A percentile compares a stretch with the other conserved stretches of the same genome.
phyloP scores from a whole-genome alignment of 192 early-diverging fungal species.

The Diversispora eburnea region DNA sequence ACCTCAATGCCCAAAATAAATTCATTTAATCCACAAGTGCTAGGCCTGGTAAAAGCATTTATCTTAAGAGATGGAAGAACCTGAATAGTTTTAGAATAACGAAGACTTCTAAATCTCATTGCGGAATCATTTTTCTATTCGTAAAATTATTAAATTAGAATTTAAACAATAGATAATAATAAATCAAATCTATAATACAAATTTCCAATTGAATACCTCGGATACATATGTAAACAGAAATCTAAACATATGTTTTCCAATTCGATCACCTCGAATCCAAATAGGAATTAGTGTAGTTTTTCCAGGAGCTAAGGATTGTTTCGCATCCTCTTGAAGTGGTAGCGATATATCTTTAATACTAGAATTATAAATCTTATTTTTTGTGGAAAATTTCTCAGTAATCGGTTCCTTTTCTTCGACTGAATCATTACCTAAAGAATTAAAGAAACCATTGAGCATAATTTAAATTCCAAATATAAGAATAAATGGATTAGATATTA shows the following conservation, averaged over 20 bases:
- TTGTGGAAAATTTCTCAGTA: slow-evolving; percentile 30
- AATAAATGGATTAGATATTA: background rate
- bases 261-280: slow-evolving; percentile 89
- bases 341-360: slow-evolving; percentile 49
- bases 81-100: slow-evolving; percentile 53
- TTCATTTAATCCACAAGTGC: slow-evolving; percentile 69
- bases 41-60: slow-evolving; percentile 90
- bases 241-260: slow-evolving; percentile 76
- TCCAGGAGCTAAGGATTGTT: slow-evolving; percentile 56
- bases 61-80: slow-evolving; percentile 88
- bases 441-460: background rate
- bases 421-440: slow-evolving; percentile 6
- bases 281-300: slow-evolving; percentile 71
- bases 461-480: background rate
- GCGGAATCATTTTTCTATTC: slow-evolving; percentile 52
- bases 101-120: slow-evolving; percentile 63
- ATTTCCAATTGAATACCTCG: slow-evolving; percentile 43
- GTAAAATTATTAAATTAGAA: slow-evolving; percentile 17
- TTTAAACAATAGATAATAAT: background rate
- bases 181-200: background rate
- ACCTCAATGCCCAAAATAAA: slow-evolving; percentile 93
- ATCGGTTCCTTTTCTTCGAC: slow-evolving; percentile 28
- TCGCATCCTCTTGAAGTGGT: slow-evolving; percentile 32
- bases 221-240: slow-evolving; percentile 83
- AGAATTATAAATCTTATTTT: slow-evolving; percentile 56